Conservation (phyloP, 1,284 basidiomycete genomes). For the Apiotrichum siamense region DNA sequence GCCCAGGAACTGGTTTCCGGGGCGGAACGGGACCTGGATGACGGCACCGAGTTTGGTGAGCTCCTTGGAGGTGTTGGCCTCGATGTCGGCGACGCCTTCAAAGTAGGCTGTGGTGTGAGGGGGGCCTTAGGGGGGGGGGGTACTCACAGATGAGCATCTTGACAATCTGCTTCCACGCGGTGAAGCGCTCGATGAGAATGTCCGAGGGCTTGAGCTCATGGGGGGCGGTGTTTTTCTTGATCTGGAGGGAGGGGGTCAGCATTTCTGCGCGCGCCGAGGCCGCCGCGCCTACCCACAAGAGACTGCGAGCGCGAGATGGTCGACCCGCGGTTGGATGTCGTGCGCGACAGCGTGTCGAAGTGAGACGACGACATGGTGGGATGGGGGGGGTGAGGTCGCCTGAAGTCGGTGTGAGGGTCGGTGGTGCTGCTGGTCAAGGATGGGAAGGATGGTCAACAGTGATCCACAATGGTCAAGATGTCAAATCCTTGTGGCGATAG, state of each 20-base stretch:
- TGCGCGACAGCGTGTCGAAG: slow-evolving; percentile 47
- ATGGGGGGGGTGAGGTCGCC: too few species aligned
- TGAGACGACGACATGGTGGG: slow-evolving; percentile 29
- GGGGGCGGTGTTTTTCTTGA: slow-evolving; percentile 81
- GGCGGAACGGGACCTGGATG: slow-evolving; percentile 93
- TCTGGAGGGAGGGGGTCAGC: slow-evolving; percentile 37
- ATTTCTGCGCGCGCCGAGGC: not conserved
- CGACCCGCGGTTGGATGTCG: slow-evolving; percentile 60
- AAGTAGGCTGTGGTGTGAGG: slow-evolving; percentile 45
- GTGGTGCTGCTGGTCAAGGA: too few species aligned
- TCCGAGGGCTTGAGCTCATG: slow-evolving; percentile 91
- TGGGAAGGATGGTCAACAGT: too few species aligned
- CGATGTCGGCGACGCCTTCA: slow-evolving; percentile 85
- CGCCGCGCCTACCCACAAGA: slow-evolving; percentile 50
- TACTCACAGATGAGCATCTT: slow-evolving; percentile 73
- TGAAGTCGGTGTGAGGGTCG: not conserved
- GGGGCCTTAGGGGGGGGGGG: not conserved
- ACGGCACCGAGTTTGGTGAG: slow-evolving; percentile 93
- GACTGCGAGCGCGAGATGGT: slow-evolving; percentile 69
- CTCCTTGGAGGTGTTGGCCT: slow-evolving; percentile 91
- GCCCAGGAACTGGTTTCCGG: slow-evolving; percentile 91
- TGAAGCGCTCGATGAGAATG: slow-evolving; percentile 85
- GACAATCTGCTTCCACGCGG: slow-evolving; percentile 67
- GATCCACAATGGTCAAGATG: too few species aligned
- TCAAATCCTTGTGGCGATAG: too few species aligned